Evolutionary conservation across 768 basidiomycete genomes (phyloP).

Genomic region (Mycena olivaceomarginata): DNA sequence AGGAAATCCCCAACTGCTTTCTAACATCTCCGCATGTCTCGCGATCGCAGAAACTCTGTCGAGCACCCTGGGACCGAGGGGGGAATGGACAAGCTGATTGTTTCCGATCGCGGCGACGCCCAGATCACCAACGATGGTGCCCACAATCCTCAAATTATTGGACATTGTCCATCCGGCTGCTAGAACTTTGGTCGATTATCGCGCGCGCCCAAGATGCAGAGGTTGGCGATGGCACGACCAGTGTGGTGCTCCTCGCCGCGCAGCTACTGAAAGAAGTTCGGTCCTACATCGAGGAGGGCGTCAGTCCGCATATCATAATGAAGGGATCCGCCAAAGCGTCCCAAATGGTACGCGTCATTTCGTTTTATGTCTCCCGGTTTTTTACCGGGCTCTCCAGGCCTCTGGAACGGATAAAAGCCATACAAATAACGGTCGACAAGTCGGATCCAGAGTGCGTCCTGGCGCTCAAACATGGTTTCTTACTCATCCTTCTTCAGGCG

Average conservation of each 20-base stretch:
- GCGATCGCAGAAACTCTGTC: conserved; percentile 94
- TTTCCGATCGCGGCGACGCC: conserved; percentile 94
- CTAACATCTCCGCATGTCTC: conserved; percentile 97
- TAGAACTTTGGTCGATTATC: conserved; percentile 96
- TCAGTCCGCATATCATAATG: conserved; percentile 98
- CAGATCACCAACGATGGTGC: conserved; percentile 99
- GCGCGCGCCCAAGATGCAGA: conserved; percentile 99
- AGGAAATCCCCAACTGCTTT: conserved; percentile 93
- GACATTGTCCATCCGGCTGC: conserved; percentile 99
- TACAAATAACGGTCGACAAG: conserved; percentile 94
- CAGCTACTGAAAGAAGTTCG: conserved; percentile 96
- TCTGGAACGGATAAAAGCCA: conserved; percentile 88
- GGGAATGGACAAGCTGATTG: conserved; percentile 99
- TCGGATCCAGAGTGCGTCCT: conserved; percentile 88
- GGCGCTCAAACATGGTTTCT: conserved; percentile 13
- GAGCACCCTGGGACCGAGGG: conserved; percentile 96
- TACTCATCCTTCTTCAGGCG: conserved; percentile 68
- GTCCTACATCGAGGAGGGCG: conserved; percentile 95
- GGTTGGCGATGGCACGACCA: conserved; percentile 98
- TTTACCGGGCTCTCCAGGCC: conserved; percentile 74
- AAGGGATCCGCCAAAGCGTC: conserved; percentile 95
- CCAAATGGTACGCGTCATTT: conserved; percentile 78
- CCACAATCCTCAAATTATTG: conserved; percentile 97
- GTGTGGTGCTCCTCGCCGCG: conserved; percentile 94
- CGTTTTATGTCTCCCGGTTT: conserved; percentile 21